Percentiles rank a stretch among this genome's conserved stretches.
phyloP scores from a whole-genome alignment of 805 yeast genomes.

The Yueomyces sinensis region DNA sequence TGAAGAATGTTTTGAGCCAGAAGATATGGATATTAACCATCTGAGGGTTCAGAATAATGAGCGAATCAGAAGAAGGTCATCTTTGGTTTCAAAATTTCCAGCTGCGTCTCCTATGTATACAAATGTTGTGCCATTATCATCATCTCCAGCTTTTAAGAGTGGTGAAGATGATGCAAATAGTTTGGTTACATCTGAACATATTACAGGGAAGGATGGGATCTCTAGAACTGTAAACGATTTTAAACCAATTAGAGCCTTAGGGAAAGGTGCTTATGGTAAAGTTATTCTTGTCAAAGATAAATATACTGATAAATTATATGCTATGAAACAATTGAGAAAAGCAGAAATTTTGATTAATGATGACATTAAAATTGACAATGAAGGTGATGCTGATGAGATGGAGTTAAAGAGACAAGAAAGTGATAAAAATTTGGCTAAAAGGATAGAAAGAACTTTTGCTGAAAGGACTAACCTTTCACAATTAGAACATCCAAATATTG shows the following conservation, averaged over 20 bases:
- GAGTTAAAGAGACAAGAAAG: not conserved
- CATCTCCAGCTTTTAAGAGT: not conserved
- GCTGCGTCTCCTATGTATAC: constrained; percentile 18
- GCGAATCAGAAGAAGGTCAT: constrained; percentile 18
- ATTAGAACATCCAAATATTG: constrained; percentile 70
- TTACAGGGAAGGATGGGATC: not conserved
- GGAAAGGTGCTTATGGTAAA: constrained; percentile 83
- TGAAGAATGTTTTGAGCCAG: constrained; percentile 1
- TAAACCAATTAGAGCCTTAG: constrained; percentile 62
- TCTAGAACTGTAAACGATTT: constrained; percentile 37
- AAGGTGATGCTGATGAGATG: constrained; percentile 1
- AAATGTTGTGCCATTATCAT: not conserved
- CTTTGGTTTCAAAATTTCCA: constrained; percentile 18
- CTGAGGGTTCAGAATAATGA: too few species aligned
- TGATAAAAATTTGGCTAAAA: constrained; percentile 24
- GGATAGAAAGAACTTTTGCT: constrained; percentile 65
- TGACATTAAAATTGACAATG: constrained; percentile 12
- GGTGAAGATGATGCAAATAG: not conserved
- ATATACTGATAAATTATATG: constrained; percentile 51
- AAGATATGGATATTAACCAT: too few species aligned
- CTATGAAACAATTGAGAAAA: constrained; percentile 76
- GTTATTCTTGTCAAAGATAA: constrained; percentile 64
- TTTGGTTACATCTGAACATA: not conserved
- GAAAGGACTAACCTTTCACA: constrained; percentile 63
- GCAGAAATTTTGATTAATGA: constrained; percentile 54